Base-by-base conservation (phyloP, 495 filamentous ascomycete species). In the Talaromyces adpressus region DNA sequence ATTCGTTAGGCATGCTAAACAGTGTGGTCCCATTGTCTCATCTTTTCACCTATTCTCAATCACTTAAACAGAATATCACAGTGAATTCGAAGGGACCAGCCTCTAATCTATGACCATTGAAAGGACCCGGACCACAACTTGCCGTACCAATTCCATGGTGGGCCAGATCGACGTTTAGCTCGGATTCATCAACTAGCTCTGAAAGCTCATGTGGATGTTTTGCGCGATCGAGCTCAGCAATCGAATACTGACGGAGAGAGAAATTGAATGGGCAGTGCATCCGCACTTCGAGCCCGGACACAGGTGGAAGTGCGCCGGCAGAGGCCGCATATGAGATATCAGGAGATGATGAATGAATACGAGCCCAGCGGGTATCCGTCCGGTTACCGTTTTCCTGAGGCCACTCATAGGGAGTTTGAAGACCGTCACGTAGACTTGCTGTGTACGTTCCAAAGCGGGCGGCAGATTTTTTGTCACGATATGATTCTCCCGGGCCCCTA, bases 131-230 rank as follows among this genome's bases (percentile, higher is more conserved):
- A 3, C 66, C 66, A 59, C 66, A 68, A 41, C 66, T 68, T 0
- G 64, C 66, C 5, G 66, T 68, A 0, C 66, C 66, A 27, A 68
- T 75, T 67, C 87, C 86, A 75, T 89, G 84, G 74, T 91, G 88
- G 0, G 85, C 85, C 64, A 71, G 69, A 61, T 88, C 86, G 11
- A 89, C 70, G 57, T 84, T 78, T 60, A 89, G 57, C 53, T 87
- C 77, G 22, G 84, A 83, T 65, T 84, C 81, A 16, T 82, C 75
- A 18, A 23, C n/a, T 57, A 71, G 23, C 65, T 74, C 79, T 30
- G 68, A 72, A 64, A 90, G 64, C 69, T 90, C 85, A 65, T 81
- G 78, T 22, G 85, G 84, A 66, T 89, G 86, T 63, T 69, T 74
- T 11, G 75, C 75, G 58, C 76, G 74, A 18, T 88, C 85, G 23